A percentile compares a stretch with the other conserved stretches of the same genome.
These are phyloP conservation scores for Backusella macrospora DNA, from an alignment of 192 early-diverging fungal species.

Conservation along the genomic window DNA sequence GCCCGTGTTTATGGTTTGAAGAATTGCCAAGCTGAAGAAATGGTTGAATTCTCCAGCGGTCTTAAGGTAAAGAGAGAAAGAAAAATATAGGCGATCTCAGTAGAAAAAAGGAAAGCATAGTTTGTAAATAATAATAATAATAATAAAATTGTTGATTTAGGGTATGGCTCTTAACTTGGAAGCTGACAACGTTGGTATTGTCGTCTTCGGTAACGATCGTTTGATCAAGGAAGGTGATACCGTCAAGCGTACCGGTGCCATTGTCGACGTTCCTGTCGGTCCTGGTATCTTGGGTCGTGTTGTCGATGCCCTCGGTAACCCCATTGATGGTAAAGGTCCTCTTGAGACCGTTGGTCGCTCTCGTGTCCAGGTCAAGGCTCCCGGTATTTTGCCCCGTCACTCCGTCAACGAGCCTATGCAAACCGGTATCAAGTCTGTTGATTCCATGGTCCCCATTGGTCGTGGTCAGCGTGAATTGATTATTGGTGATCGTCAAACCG, in stretches of 20 bases:
- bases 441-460: conserved; percentile 99
- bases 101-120: no score
- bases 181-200: conserved; percentile 99
- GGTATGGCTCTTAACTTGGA: conserved; percentile 99
- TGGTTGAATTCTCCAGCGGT: conserved; percentile 99
- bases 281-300: conserved; percentile 92
- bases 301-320: conserved; percentile 98
- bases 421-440: conserved; percentile 99
- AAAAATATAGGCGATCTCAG: no score
- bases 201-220: conserved; percentile 99
- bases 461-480: conserved; percentile 99
- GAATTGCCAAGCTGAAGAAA: conserved; percentile 98
- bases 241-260: conserved; percentile 97
- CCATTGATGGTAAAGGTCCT: conserved; percentile 99
- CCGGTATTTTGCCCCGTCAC: conserved; percentile 98
- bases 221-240: conserved; percentile 99
- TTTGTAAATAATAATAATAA: background rate
- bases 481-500: conserved; percentile 99
- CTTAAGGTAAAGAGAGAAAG: conserved; percentile 81
- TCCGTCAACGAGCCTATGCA: conserved; percentile 99
- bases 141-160: conserved; percentile 46
- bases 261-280: conserved; percentile 98
- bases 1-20: conserved; percentile 97
- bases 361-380: conserved; percentile 99
- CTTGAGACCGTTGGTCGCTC: conserved; percentile 81